Conservation (phyloP, 1,284 basidiomycete genomes). For the Tranzscheliella williamsii region DNA sequence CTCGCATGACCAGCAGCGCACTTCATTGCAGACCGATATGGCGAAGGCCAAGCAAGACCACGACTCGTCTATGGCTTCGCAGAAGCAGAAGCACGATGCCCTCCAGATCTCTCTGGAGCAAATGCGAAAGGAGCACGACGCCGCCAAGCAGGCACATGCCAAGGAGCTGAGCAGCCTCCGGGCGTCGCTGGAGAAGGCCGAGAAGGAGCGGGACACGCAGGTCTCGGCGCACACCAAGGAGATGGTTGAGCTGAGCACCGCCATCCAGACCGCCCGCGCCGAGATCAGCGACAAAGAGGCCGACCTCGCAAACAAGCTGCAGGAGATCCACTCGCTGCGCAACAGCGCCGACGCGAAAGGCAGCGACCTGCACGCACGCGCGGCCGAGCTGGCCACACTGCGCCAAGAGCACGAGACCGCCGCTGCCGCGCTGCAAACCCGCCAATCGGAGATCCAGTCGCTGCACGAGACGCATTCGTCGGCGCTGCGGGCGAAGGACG, state of each 20-base stretch:
- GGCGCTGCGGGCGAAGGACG: slow-evolving; percentile 1
- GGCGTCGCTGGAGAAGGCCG: slow-evolving; percentile 9
- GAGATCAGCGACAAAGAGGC: slow-evolving; percentile 11
- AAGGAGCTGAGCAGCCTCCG: slow-evolving; percentile 13
- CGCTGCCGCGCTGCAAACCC: background rate
- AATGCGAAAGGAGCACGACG: slow-evolving; percentile 1
- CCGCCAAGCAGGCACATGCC: slow-evolving; percentile 1
- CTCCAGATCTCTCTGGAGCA: slow-evolving; percentile 2
- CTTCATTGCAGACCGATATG: background rate
- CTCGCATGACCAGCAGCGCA: background rate
- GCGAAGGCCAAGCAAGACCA: slow-evolving; percentile 3
- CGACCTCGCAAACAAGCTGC: slow-evolving; percentile 2
- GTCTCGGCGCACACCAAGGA: slow-evolving; percentile 20
- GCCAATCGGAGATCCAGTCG: background rate
- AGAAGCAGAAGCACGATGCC: slow-evolving; percentile 6
- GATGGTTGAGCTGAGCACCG: slow-evolving; percentile 27
- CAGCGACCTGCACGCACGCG: slow-evolving; percentile 8
- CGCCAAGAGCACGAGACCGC: background rate
- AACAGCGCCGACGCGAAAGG: background rate
- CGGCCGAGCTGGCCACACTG: background rate
- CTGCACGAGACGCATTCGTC: slow-evolving; percentile 1
- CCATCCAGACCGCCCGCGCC: slow-evolving; percentile 5
- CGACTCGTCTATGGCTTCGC: slow-evolving; percentile 2
- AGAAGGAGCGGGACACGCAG: slow-evolving; percentile 21
- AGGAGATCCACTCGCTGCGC: slow-evolving; percentile 3